phyloP scores from a whole-genome alignment of 2,329 filamentous ascomycete species.

The Colletotrichum somersetense region DNA sequence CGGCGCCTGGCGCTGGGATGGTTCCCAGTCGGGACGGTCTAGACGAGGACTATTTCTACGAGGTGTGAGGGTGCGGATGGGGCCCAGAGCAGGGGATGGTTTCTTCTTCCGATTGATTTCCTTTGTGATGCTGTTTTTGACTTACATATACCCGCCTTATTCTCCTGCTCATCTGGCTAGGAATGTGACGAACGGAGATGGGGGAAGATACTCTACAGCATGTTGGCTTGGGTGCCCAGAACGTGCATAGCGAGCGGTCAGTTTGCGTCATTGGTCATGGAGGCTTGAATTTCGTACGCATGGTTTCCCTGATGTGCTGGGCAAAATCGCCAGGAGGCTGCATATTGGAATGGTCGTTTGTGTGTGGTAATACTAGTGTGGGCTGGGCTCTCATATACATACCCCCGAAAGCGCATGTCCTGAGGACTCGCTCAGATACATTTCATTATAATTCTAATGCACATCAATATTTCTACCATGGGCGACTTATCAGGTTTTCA shows the following conservation, averaged over 20 bases:
- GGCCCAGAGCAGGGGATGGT: conserved; percentile 1
- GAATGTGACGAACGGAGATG: conserved; percentile 29
- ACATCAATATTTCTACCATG: not conserved
- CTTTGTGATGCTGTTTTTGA: conserved; percentile 30
- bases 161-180: conserved; percentile 27
- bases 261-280: conserved; percentile 21
- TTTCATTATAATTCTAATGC: conserved; percentile 32
- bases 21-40: conserved; percentile 87
- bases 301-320: not conserved
- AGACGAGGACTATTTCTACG: conserved; percentile 95
- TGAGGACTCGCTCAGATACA: conserved; percentile 34
- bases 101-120: conserved; percentile 13
- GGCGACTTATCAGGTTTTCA: not conserved
- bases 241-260: conserved; percentile 37
- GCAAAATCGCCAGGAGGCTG: conserved; percentile 10
- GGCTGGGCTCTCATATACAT: conserved; percentile 30
- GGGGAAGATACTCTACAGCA: conserved; percentile 14
- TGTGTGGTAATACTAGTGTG: conserved; percentile 17
- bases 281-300: conserved; percentile 18
- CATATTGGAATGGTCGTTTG: conserved; percentile 21
- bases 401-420: conserved; percentile 19
- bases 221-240: conserved; percentile 18
- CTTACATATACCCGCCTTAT: conserved; percentile 40
- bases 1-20: conserved; percentile 75
- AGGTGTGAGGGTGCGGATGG: conserved; percentile 62